Conservation (phyloP, 2,329 filamentous ascomycete genomes). For the Rhynchosporium agropyri region DNA sequence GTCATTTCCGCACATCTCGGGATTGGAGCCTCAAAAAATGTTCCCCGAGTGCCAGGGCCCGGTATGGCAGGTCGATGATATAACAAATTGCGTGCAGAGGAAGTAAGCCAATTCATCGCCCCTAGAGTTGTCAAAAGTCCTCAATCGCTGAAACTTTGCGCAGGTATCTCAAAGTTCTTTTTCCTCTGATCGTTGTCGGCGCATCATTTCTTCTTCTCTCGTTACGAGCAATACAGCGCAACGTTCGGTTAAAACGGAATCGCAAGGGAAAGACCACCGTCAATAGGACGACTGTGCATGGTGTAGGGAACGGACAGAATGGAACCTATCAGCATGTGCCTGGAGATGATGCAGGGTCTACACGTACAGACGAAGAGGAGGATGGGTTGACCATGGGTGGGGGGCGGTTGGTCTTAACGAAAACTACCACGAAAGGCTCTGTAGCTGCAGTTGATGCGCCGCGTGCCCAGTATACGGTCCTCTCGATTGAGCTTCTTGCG, state of each 20-base stretch:
- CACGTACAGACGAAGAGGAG: constrained; percentile 52
- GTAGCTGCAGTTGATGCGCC: constrained; percentile 76
- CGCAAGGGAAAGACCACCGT: constrained; percentile 61
- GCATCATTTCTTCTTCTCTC: constrained; percentile 70
- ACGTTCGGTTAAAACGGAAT: constrained; percentile 53
- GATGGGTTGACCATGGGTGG: constrained; percentile 59
- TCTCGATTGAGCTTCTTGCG: constrained; percentile 74
- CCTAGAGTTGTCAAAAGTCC: not conserved
- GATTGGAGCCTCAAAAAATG: constrained; percentile 24
- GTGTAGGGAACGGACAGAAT: constrained; percentile 40
- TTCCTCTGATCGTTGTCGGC: constrained; percentile 73
- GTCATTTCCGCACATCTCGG: not conserved
- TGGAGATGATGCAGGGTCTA: constrained; percentile 42
- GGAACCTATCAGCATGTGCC: constrained; percentile 26
- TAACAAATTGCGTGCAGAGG: constrained; percentile 63
- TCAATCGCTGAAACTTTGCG: constrained; percentile 30
- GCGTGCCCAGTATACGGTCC: constrained; percentile 68
- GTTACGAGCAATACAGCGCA: constrained; percentile 58
- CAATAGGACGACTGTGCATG: constrained; percentile 47
- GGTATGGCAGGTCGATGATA: constrained; percentile 65
- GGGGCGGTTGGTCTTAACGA: constrained; percentile 59
- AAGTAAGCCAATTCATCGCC: constrained; percentile 59
- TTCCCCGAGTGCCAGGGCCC: constrained; percentile 40
- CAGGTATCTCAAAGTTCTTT: constrained; percentile 78
- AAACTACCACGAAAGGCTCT: constrained; percentile 64